Conservation (phyloP, 2,329 filamentous ascomycete species). For the Penicillium sp. region DNA sequence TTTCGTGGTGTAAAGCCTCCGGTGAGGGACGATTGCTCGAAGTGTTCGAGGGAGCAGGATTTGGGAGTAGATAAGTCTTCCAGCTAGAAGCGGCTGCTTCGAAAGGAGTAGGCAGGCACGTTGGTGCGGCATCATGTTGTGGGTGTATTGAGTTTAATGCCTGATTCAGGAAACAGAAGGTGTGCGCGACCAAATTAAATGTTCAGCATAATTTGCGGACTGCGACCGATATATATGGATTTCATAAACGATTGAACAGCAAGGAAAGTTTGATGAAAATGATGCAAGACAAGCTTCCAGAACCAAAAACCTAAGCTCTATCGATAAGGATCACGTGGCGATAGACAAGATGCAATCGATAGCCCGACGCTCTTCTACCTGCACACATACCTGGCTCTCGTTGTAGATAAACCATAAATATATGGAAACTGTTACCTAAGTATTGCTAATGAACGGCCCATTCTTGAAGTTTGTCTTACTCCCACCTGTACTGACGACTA, state of each 20-base stretch:
- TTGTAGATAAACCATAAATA: too few relatives aligned
- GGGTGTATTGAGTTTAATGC: background rate
- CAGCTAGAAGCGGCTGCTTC: slow-evolving; percentile 5
- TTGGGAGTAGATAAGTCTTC: slow-evolving; percentile 3
- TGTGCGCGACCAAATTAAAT: background rate
- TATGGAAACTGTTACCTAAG: too few relatives aligned
- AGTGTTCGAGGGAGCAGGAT: slow-evolving; percentile 10
- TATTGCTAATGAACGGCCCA: too few relatives aligned
- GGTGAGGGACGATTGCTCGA: slow-evolving; percentile 1
- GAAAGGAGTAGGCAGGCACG: slow-evolving; percentile 8
- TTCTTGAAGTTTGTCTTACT: too few relatives aligned
- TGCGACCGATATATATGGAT: background rate
- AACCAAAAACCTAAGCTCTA: slow-evolving; percentile 1
- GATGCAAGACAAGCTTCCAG: background rate
- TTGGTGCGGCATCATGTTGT: slow-evolving; percentile 7
- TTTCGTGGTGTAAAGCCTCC: slow-evolving; percentile 27
- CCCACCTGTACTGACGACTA: too few relatives aligned
- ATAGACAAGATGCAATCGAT: slow-evolving; percentile 2
- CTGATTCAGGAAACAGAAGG: background rate
- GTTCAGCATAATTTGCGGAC: background rate
- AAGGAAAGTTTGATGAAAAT: background rate
- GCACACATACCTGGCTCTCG: background rate
- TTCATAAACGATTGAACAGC: background rate
- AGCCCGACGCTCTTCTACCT: background rate
- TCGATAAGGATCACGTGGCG: slow-evolving; percentile 22